These are phyloP conservation scores for Lichtheimia ornata DNA, from an alignment of 371 early-diverging fungal species.

Conservation along the genomic window DNA sequence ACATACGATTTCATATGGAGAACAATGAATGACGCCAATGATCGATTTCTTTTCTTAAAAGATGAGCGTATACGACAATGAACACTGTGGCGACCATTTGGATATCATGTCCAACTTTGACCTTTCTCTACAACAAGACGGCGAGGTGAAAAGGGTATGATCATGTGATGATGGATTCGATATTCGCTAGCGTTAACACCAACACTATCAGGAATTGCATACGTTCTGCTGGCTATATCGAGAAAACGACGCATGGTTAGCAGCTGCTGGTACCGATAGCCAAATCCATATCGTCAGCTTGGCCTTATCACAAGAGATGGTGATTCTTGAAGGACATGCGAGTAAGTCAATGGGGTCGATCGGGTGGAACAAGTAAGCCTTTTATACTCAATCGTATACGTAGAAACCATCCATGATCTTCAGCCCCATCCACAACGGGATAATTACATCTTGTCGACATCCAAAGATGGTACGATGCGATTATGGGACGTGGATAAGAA, in stretches of 20 bases:
- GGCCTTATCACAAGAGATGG: constrained; percentile 71
- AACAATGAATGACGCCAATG: too few species aligned
- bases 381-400: neutral
- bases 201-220: constrained; percentile 37
- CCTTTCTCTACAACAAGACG: constrained; percentile 38
- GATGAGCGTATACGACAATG: constrained; percentile 88
- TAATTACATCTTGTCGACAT: constrained; percentile 73
- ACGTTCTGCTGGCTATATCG: constrained; percentile 77
- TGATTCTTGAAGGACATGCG: constrained; percentile 60
- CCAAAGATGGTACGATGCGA: constrained; percentile 84
- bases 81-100: constrained; percentile 89
- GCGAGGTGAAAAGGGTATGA: constrained; percentile 16
- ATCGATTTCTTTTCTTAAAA: constrained; percentile 19
- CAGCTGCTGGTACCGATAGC: constrained; percentile 64
- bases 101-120: constrained; percentile 90
- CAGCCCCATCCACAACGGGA: constrained; percentile 71
- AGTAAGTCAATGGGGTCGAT: constrained; percentile 43
- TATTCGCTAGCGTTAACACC: neutral
- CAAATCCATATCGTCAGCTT: constrained; percentile 72
- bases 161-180: neutral
- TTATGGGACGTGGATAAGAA: constrained; percentile 83
- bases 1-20: neutral
- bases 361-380: neutral
- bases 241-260: constrained; percentile 69
- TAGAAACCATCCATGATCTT: constrained; percentile 67